Percentiles rank a stretch among this genome's conserved stretches.
Evolutionary conservation across 805 yeast genomes (phyloP).

Genomic region (Metschnikowia lachancei): DNA sequence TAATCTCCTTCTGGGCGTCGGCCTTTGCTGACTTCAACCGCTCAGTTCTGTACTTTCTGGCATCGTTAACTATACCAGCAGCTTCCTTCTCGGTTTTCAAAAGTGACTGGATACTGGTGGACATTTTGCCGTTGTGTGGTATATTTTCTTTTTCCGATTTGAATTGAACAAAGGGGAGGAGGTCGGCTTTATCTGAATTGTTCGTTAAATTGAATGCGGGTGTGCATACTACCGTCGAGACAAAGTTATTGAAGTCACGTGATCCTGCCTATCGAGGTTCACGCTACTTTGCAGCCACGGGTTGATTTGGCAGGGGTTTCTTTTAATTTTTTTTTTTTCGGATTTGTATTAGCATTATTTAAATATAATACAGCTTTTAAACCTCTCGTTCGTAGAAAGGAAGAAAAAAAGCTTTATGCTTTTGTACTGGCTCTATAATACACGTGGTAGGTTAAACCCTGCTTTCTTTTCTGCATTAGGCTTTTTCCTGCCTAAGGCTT

Average conservation of each 20-base stretch:
- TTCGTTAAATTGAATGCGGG: slow-evolving; percentile 10
- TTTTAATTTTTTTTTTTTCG: not conserved
- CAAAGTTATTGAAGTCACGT: not conserved
- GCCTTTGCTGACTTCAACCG: slow-evolving; percentile 90
- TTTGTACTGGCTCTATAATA: slow-evolving; percentile 1
- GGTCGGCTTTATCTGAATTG: slow-evolving; percentile 11
- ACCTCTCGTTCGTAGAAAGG: not conserved
- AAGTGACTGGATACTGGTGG: slow-evolving; percentile 31
- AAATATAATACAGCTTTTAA: not conserved
- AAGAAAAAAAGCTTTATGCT: too few species aligned
- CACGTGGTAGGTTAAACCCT: not conserved
- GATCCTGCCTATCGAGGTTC: not conserved
- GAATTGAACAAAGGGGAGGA: not conserved
- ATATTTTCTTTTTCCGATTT: not conserved
- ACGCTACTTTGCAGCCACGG: not conserved
- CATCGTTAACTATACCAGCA: slow-evolving; percentile 90
- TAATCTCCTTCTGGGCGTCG: slow-evolving; percentile 89
- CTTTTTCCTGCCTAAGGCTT: too few species aligned
- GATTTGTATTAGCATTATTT: not conserved
- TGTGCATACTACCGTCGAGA: slow-evolving; percentile 7
- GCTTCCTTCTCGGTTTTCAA: slow-evolving; percentile 90
- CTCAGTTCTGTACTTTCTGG: slow-evolving; percentile 81
- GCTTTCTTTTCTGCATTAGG: not conserved
- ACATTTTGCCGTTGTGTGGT: slow-evolving; percentile 18
- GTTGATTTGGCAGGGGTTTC: too few species aligned